These are phyloP conservation scores for Diplocarpon rosae DNA, from an alignment of 2,329 filamentous ascomycete species.

Conservation along the genomic window DNA sequence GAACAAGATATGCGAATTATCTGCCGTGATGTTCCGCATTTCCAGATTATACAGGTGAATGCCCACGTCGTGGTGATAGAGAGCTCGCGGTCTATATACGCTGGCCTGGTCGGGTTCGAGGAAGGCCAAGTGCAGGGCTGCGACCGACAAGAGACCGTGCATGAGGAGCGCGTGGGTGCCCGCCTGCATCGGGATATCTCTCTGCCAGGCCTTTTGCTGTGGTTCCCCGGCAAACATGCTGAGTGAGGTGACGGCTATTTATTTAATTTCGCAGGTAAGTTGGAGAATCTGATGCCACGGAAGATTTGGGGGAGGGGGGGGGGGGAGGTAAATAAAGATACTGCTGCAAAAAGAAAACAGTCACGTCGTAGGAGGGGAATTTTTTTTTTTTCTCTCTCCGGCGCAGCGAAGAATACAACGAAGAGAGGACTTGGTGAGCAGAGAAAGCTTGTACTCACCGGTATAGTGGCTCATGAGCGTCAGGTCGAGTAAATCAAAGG, in stretches of 20 bases:
- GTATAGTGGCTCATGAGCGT: constrained; percentile 3
- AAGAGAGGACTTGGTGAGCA: too few species aligned
- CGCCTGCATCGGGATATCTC: background rate
- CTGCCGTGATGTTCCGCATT: background rate
- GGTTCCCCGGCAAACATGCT: background rate
- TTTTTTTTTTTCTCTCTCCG: too few species aligned
- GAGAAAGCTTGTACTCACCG: too few species aligned
- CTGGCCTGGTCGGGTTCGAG: background rate
- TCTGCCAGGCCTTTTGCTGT: background rate
- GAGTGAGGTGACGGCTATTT: background rate
- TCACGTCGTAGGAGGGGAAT: too few species aligned
- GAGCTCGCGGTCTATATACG: background rate
- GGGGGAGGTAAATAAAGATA: too few species aligned
- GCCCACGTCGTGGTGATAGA: constrained; percentile 1
- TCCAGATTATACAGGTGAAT: background rate
- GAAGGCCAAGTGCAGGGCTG: background rate
- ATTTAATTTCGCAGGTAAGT: too few species aligned
- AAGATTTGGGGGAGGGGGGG: too few species aligned
- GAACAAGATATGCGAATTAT: background rate
- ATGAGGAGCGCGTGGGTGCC: background rate
- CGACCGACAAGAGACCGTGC: background rate
- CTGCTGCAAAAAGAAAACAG: too few species aligned
- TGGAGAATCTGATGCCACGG: too few species aligned
- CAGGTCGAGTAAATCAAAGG: background rate
- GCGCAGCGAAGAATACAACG: too few species aligned